A percentile compares a stretch with the other conserved stretches of the same genome.
phyloP scores from a whole-genome alignment of 176 grass and related monocot genomes.

The Phoenix roebelenii region DNA sequence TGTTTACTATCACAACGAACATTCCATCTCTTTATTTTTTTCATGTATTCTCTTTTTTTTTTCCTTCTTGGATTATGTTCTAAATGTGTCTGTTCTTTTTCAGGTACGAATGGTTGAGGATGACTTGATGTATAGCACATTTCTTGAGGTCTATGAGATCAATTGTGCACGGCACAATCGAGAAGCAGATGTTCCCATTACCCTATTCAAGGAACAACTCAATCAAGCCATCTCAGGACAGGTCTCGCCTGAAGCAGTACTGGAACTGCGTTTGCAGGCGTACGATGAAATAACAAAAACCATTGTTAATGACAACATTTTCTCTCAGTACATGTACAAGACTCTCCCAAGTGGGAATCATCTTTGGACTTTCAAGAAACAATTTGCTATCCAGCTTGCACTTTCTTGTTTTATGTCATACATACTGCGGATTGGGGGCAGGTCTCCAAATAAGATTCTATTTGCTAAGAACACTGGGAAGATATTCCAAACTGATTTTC shows the following conservation, averaged over 20 bases:
- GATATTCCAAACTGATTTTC: slow-evolving; percentile 95
- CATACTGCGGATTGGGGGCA: slow-evolving; percentile 94
- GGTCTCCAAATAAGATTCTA: slow-evolving; percentile 94
- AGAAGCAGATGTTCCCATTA: slow-evolving; percentile 94
- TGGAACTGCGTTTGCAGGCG: slow-evolving; percentile 84
- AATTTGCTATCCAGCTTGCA: slow-evolving; percentile 88
- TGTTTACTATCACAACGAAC: too few species aligned
- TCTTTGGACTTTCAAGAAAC: slow-evolving; percentile 98
- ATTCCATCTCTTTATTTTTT: neutral
- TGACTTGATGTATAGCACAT: slow-evolving; percentile 99
- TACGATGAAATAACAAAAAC: slow-evolving; percentile 97
- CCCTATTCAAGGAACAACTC: slow-evolving; percentile 93
- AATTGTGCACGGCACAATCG: slow-evolving; percentile 93
- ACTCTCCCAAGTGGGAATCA: slow-evolving; percentile 89
- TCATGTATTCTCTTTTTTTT: neutral
- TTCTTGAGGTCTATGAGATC: slow-evolving; percentile 98
- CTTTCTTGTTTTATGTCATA: slow-evolving; percentile 98
- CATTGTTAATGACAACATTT: slow-evolving; percentile 90
- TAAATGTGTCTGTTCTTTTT: slow-evolving; percentile 16
- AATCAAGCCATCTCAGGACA: slow-evolving; percentile 96
- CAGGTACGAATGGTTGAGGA: slow-evolving; percentile 99
- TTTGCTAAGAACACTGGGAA: slow-evolving; percentile 99
- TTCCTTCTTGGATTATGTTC: neutral
- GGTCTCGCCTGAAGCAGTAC: slow-evolving; percentile 78
- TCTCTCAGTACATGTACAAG: slow-evolving; percentile 98